Evolutionary conservation across 495 filamentous ascomycete genomes (phyloP), one percentile per base, ranked within the genome.

Genomic region (Aspergillus carlsbadensis): DNA sequence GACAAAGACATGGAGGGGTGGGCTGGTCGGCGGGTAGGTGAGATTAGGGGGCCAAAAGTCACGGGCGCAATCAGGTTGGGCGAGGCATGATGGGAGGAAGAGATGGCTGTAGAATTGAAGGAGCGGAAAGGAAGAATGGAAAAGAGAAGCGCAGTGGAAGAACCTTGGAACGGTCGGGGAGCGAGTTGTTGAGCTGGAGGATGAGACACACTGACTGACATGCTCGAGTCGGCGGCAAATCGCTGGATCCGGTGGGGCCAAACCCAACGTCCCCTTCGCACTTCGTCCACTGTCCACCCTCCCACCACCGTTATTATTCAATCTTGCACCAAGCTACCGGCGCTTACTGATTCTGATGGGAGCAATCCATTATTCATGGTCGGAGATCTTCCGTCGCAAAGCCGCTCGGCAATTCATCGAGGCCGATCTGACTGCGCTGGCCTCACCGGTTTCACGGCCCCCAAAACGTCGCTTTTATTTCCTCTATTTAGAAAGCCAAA

Each of bases 1-100:
- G 62, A 47, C 60, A 39, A 57, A 69, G 64, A 64, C 66, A 69
- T 70, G 60, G 61, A 66, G 57, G 34, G 26, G 52, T 48, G 39
- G 0, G 47, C 21, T 5, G 31, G 55, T 36, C 35, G 54, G 35
- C 11, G 34, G 24, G 52, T 20, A 18, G 26, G 42, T 52, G 41
- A 45, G 54, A 54, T 41, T 26, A 34, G 40, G 50, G 45, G 21
- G 42, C 37, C 14, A 41, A 41, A 41, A 41, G 35, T 21, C 47
- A 20, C 14, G 17, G 43, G 39, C 40, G 24, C 34, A 33, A 47
- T 45, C 48, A 45, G 10, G n/a, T 41, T 20, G 36, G 53, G 33
- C 17, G 43, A 24, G 45, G 31, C 17, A 49, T 18, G 1, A 37
- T 22, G 26, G 8, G 8, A 29, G 8, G 26, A 29, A 29, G 26